These are phyloP conservation scores for Pythium insidiosum DNA, from an alignment of 352 stramenopile species.

Conservation along the genomic window DNA sequence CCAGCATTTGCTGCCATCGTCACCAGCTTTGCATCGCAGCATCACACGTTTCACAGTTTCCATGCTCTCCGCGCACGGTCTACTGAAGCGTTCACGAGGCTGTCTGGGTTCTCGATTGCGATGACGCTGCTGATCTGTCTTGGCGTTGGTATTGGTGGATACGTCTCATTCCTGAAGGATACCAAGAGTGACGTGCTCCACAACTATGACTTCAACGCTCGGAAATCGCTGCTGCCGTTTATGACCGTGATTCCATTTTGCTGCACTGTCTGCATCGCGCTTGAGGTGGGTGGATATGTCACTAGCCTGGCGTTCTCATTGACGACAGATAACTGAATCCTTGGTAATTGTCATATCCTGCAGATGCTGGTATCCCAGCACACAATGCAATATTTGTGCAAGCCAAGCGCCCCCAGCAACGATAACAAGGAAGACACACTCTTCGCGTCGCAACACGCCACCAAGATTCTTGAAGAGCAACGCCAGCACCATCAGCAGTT, in stretches of 20 bases:
- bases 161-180: conserved; percentile 34
- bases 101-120: conserved; percentile 24
- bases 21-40: conserved; percentile 29
- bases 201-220: conserved; percentile 32
- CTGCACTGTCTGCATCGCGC: conserved; percentile 28
- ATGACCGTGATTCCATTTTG: conserved; percentile 36
- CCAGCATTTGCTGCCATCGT: conserved; percentile 38
- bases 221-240: conserved; percentile 23
- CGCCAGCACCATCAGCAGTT: conserved; percentile 1
- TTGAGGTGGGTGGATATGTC: conserved; percentile 23
- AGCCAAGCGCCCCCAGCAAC: conserved; percentile 6
- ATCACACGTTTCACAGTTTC: conserved; percentile 46
- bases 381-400: conserved; percentile 27
- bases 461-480: conserved; percentile 3
- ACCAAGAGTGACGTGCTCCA: conserved; percentile 35
- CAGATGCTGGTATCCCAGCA: conserved; percentile 42
- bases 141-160: conserved; percentile 36
- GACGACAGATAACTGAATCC: not conserved
- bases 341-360: not conserved
- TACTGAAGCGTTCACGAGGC: conserved; percentile 19
- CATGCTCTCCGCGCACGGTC: conserved; percentile 35
- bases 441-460: conserved; percentile 15
- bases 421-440: conserved; percentile 24
- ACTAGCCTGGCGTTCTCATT: not conserved
- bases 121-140: conserved; percentile 24